phyloP scores from a whole-genome alignment of 768 basidiomycete species.

The Tephrocybe sp. region DNA sequence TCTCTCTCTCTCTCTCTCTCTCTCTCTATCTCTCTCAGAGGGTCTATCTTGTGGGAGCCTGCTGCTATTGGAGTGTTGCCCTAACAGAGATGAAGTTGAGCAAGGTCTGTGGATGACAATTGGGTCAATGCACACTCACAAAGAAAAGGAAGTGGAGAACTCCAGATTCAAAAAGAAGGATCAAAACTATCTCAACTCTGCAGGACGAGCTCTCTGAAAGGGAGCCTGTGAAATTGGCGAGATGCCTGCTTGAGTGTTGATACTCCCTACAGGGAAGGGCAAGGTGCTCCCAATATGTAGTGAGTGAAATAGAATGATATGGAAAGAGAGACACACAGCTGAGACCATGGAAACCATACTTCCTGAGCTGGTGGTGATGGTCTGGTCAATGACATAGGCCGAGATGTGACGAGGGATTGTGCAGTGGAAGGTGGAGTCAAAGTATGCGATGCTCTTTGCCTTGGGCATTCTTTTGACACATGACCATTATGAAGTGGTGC shows the following conservation, averaged over 20 bases:
- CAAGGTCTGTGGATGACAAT: background rate
- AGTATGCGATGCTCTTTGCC: constrained; percentile 78
- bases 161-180: constrained; percentile 5
- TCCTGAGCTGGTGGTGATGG: constrained; percentile 63
- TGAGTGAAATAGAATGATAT: too few species aligned
- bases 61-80: too few species aligned
- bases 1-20: too few species aligned
- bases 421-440: constrained; percentile 86
- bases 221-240: background rate
- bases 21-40: too few species aligned
- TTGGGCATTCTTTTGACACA: constrained; percentile 64
- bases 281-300: too few species aligned
- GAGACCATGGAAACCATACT: constrained; percentile 92
- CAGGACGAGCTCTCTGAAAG: background rate
- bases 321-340: constrained; percentile 70
- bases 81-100: too few species aligned
- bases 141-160: constrained; percentile 11
- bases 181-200: background rate
- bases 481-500: constrained; percentile 76
- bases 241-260: background rate
- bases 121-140: background rate
- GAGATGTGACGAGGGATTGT: constrained; percentile 76
- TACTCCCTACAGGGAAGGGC: background rate
- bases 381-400: constrained; percentile 74
- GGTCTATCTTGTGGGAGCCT: too few species aligned